Evolutionary conservation across 2,329 filamentous ascomycete species (phyloP), one percentile per base, ranked within the genome.

Genomic region (Epichloe uncinata): DNA sequence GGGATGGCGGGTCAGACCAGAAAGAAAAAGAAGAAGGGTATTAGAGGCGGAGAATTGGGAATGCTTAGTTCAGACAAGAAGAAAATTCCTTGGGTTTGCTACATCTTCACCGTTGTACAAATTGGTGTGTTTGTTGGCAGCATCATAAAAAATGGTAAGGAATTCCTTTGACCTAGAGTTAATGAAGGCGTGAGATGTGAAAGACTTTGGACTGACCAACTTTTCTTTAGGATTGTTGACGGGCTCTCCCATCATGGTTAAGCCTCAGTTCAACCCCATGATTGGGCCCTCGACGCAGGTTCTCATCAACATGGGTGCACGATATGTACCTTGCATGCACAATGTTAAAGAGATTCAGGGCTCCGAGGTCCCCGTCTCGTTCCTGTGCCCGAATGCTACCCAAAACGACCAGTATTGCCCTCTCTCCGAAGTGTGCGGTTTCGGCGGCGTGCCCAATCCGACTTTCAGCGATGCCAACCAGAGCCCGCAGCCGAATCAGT

Each of bases 311-410:
- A 95, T 98, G 87, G 93, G 93, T 52, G 87, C 90, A 40, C 83
- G 93, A 54, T 98, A 87, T 63, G 80, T 85, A 3, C 87, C 90
- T 6, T 98, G 93, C 67, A 98, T 98, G 93, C 90, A 91, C 71
- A 88, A 86, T 58, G 77, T 86, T 55, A 65, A 77, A 42, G 76
- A 73, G 44, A 73, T 90, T 36, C 82, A 84, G 60, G 73, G 79
- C 51, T 69, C 69, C 6, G 60, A 61, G 4, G 58, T 61, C 2
- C 57, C 61, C 3, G 74, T 84, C 48, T 64, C 61, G 30, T 95
- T 88, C 77, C 82, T 84, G 3, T 97, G 93, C 65, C 91, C 93
- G 2, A 88, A 87, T 60, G 78, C 83, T 0, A 90, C 85, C 0
- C 79, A 78, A 1, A 71, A 69, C 20, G 73, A 77, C 47, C 61